These are phyloP conservation scores for Nemania diffusa DNA, from an alignment of 2,329 filamentous ascomycete species.

Conservation along the genomic window DNA sequence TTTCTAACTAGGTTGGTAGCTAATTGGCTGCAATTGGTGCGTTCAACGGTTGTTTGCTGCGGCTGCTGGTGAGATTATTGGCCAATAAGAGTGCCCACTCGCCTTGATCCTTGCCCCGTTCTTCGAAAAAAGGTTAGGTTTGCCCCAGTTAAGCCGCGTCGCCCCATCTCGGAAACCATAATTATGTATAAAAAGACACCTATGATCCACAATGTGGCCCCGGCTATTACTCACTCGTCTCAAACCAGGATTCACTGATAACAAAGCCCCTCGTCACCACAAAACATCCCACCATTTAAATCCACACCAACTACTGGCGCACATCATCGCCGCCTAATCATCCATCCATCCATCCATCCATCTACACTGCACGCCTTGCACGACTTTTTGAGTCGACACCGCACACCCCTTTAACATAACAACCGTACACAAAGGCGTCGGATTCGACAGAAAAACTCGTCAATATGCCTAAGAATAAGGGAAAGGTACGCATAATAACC, in stretches of 20 bases:
- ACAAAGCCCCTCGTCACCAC: conserved; percentile 44
- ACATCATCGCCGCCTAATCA: conserved; percentile 24
- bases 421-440: conserved; percentile 30
- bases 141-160: background rate
- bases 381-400: background rate
- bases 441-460: conserved; percentile 23
- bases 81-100: background rate
- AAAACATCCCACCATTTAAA: conserved; percentile 38
- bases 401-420: background rate
- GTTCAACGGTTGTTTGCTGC: no score
- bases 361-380: conserved; percentile 1
- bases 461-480: conserved; percentile 98
- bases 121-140: background rate
- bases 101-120: background rate
- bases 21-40: no score
- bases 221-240: conserved; percentile 36
- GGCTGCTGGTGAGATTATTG: no score
- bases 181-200: background rate
- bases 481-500: conserved; percentile 75
- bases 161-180: no score
- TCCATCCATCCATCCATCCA: conserved; percentile 17
- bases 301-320: conserved; percentile 31
- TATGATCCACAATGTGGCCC: background rate
- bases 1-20: no score
- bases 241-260: conserved; percentile 35